Conservation (phyloP, 2,329 filamentous ascomycete genomes). For the Diaporthe sp. region DNA sequence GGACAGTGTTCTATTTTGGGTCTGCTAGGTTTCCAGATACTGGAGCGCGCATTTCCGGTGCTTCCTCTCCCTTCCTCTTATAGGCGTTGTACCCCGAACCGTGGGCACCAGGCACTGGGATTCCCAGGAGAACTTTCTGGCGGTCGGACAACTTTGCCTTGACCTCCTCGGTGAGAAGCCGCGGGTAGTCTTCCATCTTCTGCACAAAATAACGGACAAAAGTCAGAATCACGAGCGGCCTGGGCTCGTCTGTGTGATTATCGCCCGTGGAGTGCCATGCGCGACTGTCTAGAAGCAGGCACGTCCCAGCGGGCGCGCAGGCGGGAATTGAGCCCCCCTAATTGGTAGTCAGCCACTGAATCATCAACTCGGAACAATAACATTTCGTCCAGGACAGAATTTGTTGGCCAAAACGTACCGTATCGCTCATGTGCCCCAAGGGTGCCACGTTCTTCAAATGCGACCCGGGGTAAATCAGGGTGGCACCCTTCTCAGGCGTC, state of each 20-base stretch:
- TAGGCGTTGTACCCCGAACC: slow-evolving; percentile 24
- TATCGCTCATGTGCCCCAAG: slow-evolving; percentile 18
- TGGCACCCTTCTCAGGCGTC: slow-evolving; percentile 26
- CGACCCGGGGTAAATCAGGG: slow-evolving; percentile 13
- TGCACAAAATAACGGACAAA: slow-evolving; percentile 12
- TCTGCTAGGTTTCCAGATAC: slow-evolving; percentile 2
- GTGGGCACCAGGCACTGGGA: slow-evolving; percentile 10
- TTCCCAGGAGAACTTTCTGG: neutral
- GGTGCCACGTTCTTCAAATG: slow-evolving; percentile 19
- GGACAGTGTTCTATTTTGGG: neutral
- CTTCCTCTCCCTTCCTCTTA: slow-evolving; percentile 14
- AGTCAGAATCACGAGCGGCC: slow-evolving; percentile 10
- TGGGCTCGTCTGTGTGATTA: slow-evolving; percentile 13
- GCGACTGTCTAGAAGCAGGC: slow-evolving; percentile 18
- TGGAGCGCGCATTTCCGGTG: neutral
- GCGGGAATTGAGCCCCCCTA: slow-evolving; percentile 17
- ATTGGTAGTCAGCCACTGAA: neutral
- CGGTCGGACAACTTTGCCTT: slow-evolving; percentile 20
- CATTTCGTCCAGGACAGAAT: neutral
- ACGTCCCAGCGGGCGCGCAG: slow-evolving; percentile 9
- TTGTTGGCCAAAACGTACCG: neutral
- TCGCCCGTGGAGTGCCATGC: slow-evolving; percentile 22
- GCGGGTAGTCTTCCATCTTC: slow-evolving; percentile 23
- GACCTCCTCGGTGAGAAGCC: neutral
- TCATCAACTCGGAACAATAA: neutral